phyloP scores from a whole-genome alignment of 306 rosid genomes.

The Sechiopsis laciniata region DNA sequence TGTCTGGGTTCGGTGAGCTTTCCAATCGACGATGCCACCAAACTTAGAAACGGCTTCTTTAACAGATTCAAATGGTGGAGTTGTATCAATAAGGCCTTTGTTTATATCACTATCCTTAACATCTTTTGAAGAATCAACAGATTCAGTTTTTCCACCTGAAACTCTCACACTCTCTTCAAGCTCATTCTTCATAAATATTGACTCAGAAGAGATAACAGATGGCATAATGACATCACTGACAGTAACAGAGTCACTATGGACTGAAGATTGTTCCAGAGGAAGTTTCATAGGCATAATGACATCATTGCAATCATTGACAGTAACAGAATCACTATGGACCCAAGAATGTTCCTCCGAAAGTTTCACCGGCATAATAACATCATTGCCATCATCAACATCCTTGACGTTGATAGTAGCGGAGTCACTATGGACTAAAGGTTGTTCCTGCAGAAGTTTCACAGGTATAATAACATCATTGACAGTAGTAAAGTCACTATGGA shows the following conservation, averaged over 20 bases:
- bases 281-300: too few relatives aligned
- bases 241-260: neutral
- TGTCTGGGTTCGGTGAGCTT: constrained; percentile 81
- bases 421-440: too few relatives aligned
- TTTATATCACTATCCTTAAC: constrained; percentile 35
- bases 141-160: constrained; percentile 23
- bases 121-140: constrained; percentile 34
- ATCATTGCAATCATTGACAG: too few relatives aligned
- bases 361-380: neutral
- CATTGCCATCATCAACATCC: neutral
- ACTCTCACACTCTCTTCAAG: neutral
- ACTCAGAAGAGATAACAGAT: neutral
- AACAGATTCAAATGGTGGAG: constrained; percentile 91
- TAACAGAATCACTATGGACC: too few relatives aligned
- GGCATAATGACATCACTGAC: constrained; percentile 2
- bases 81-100: constrained; percentile 70
- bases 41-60: constrained; percentile 95
- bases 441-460: too few relatives aligned
- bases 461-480: constrained; percentile 1
- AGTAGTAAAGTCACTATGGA: neutral
- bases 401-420: too few relatives aligned
- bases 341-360: too few relatives aligned
- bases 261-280: too few relatives aligned
- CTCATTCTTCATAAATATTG: neutral
- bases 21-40: constrained; percentile 99